Conservation (phyloP, 2,329 filamentous ascomycete species). For the Penicillium sp. region DNA sequence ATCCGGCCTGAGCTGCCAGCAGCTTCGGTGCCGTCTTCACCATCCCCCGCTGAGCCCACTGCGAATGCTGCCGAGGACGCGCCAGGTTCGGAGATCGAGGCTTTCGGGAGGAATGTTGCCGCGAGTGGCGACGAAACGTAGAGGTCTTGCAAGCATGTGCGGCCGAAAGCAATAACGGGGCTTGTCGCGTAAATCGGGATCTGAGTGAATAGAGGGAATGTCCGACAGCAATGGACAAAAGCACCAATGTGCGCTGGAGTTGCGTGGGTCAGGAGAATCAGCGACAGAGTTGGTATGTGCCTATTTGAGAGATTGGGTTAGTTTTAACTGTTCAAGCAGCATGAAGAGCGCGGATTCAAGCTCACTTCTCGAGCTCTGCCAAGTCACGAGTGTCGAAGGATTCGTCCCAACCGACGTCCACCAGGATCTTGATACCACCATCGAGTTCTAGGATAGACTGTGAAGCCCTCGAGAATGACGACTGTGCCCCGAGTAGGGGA, state of each 20-base stretch:
- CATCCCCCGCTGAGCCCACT: conserved; percentile 37
- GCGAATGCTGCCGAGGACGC: conserved; percentile 52
- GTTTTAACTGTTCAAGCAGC: conserved; percentile 17
- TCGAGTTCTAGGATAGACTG: conserved; percentile 97
- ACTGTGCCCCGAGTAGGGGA: conserved; percentile 87
- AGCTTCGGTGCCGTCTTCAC: conserved; percentile 41
- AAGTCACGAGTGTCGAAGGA: conserved; percentile 82
- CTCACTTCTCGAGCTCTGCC: conserved; percentile 86
- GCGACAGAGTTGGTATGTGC: conserved; percentile 87
- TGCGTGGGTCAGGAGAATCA: conserved; percentile 93
- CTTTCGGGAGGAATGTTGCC: conserved; percentile 77
- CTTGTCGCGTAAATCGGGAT: conserved; percentile 94
- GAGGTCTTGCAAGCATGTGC: conserved; percentile 87
- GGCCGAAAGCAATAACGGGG: conserved; percentile 90
- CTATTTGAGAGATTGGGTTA: conserved; percentile 51
- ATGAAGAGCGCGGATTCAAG: conserved; percentile 20
- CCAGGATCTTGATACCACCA: conserved; percentile 91
- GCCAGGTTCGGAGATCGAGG: conserved; percentile 66
- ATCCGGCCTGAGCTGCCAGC: conserved; percentile 49
- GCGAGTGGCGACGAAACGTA: conserved; percentile 90
- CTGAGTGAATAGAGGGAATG: conserved; percentile 87
- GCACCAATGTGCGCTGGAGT: conserved; percentile 90
- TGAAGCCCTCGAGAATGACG: conserved; percentile 76
- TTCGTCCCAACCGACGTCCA: conserved; percentile 97
- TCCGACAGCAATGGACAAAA: conserved; percentile 95